Base-by-base conservation (phyloP, 1,284 basidiomycete species). In the Heterobasidion occidentale region DNA sequence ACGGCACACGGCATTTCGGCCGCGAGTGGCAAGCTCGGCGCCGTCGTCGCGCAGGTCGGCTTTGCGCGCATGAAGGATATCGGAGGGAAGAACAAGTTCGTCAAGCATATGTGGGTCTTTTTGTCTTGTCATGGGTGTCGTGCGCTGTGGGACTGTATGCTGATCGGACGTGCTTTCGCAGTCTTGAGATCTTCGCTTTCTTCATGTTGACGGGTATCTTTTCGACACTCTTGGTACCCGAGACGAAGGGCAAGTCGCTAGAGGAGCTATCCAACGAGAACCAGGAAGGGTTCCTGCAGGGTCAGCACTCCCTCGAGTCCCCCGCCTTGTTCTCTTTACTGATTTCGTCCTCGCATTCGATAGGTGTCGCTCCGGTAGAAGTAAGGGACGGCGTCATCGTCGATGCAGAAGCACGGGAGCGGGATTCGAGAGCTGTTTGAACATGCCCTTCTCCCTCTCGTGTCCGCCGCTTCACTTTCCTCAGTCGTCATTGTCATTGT, bases 1-100 rank as follows among this genome's bases (percentile, higher is more conserved):
- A 92, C 90, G 6, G 86, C 82, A 2, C 90, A 93, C 70, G 91
- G 91, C 70, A 92, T 94, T 67, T 88, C 86, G 17, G 92, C 91
- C 17, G 90, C 88, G 4, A 83, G 80, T 33, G 90, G 89, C 53
- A 94, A 93, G 71, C 76, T 92, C 52, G 92, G 91, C 46, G 91
- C 91, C 54, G 88, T 94, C 67, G 71, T 93, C 51, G 85, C 89
- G 3, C 89, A 92, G 70, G 83, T 92, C 61, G 89, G 83, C 48
- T 91, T 93, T 70, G 80, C 83, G 36, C 80, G 79, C 56, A 70
- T 92, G 52, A 80, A 78, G 69, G 76, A 90, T 68, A 86, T 86
- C 52, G 83, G 82, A 52, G 87, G 86, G 33, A 69, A 74, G 12
- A 79, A 78, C 66, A 64, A 70, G 47, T 88, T 83, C 66, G 73